phyloP scores from a whole-genome alignment of 768 basidiomycete genomes.

The Naganishia friedmannii region DNA sequence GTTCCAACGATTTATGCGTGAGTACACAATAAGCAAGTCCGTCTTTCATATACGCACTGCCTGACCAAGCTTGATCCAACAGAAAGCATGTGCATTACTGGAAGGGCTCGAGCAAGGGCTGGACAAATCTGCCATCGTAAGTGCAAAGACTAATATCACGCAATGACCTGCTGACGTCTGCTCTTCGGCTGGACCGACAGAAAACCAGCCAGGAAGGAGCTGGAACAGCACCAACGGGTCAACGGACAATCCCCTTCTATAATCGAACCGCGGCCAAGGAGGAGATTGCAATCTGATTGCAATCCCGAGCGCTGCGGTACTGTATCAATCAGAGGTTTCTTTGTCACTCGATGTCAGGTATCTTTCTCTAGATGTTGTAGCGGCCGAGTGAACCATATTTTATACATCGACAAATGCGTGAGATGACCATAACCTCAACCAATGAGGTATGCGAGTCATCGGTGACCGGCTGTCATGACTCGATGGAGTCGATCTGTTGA shows the following conservation, averaged over 20 bases:
- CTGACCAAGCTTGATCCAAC: not conserved
- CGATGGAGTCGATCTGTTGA: not conserved
- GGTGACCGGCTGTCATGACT: not conserved
- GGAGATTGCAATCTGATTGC: constrained; percentile 1
- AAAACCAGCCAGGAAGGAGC: constrained; percentile 17
- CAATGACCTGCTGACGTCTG: not conserved
- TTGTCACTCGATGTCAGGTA: too few species aligned
- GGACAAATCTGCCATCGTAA: constrained; percentile 45
- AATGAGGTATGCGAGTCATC: not conserved
- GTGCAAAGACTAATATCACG: not conserved
- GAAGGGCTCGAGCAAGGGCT: constrained; percentile 87
- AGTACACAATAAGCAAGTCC: constrained; percentile 24
- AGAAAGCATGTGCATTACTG: constrained; percentile 74
- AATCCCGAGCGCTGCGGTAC: not conserved
- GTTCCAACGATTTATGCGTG: constrained; percentile 74
- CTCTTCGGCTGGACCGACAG: not conserved
- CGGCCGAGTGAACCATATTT: too few species aligned
- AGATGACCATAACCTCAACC: too few species aligned
- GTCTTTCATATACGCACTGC: not conserved
- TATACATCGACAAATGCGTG: too few species aligned
- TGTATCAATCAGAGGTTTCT: too few species aligned
- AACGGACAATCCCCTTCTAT: constrained; percentile 18
- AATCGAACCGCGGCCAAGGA: constrained; percentile 6
- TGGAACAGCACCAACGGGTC: not conserved
- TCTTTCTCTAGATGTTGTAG: too few species aligned